These are phyloP conservation scores for Clavaria fumosa DNA, from an alignment of 768 basidiomycete genomes.

Conservation along the genomic window DNA sequence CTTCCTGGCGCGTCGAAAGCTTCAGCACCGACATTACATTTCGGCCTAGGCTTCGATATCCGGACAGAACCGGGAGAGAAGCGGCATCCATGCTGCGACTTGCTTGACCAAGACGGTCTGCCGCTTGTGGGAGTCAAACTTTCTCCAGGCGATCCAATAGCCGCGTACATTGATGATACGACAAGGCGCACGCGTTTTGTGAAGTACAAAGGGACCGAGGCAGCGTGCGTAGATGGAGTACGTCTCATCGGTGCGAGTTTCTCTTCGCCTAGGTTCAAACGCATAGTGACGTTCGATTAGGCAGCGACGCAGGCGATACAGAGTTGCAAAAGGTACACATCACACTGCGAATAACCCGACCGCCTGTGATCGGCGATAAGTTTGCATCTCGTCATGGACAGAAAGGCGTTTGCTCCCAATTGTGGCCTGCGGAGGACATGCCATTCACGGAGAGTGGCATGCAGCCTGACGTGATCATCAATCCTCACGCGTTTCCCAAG, in stretches of 20 bases:
- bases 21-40: conserved; percentile 63
- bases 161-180: conserved; percentile 78
- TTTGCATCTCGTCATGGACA: conserved; percentile 98
- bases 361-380: conserved; percentile 97
- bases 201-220: conserved; percentile 96
- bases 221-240: conserved; percentile 79
- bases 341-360: conserved; percentile 82
- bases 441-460: conserved; percentile 98
- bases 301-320: conserved; percentile 72
- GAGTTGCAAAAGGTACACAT: conserved; percentile 89
- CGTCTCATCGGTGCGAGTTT: conserved; percentile 59
- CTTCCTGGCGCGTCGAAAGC: conserved; percentile 50
- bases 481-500: conserved; percentile 97
- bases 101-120: conserved; percentile 72
- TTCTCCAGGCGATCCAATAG: conserved; percentile 61
- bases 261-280: background rate
- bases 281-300: conserved; percentile 24
- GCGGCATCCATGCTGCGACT: conserved; percentile 26
- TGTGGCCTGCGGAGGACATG: conserved; percentile 98
- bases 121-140: conserved; percentile 64
- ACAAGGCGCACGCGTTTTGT: conserved; percentile 69
- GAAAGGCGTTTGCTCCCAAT: conserved; percentile 99
- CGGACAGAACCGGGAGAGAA: conserved; percentile 30
- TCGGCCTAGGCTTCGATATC: conserved; percentile 75
- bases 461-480: conserved; percentile 98